Conservation (phyloP, 148 eudicot genomes). For the Cornus kousa region DNA sequence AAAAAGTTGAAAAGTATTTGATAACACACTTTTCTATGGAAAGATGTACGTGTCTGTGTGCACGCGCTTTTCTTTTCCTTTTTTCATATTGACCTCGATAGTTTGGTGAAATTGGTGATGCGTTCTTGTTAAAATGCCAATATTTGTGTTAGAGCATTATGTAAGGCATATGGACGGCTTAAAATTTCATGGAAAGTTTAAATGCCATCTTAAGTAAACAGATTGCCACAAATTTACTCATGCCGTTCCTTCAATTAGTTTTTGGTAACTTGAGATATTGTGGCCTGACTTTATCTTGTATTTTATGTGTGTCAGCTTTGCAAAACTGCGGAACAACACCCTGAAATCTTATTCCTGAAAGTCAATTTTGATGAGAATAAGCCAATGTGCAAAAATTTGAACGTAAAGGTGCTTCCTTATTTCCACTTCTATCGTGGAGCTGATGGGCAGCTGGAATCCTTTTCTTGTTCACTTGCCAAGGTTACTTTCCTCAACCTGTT, state of each 20-base stretch:
- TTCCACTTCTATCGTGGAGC: slow-evolving; percentile 97
- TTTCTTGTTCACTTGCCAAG: slow-evolving; percentile 96
- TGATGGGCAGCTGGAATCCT: slow-evolving; percentile 81
- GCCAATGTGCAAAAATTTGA: slow-evolving; percentile 94
- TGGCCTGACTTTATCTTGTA: slow-evolving; percentile 21
- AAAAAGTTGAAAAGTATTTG: not conserved
- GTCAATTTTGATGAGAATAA: slow-evolving; percentile 96
- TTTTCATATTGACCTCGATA: not conserved
- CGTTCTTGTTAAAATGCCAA: not conserved
- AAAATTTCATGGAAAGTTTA: not conserved
- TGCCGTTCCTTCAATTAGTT: slow-evolving; percentile 9
- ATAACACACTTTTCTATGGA: not conserved
- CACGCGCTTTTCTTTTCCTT: not conserved
- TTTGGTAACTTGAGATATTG: not conserved
- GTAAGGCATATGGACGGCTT: not conserved
- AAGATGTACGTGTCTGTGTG: not conserved
- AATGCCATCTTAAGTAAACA: not conserved
- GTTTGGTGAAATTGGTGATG: not conserved
- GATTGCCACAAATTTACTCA: not conserved
- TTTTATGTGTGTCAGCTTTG: slow-evolving; percentile 57
- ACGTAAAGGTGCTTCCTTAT: slow-evolving; percentile 95
- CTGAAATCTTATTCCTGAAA: slow-evolving; percentile 85
- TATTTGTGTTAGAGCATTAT: not conserved
- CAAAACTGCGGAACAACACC: slow-evolving; percentile 81
- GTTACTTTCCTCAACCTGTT: slow-evolving; percentile 21